Evolutionary conservation across 2,329 filamentous ascomycete genomes (phyloP).

Genomic region (Cryphonectria naterciae): DNA sequence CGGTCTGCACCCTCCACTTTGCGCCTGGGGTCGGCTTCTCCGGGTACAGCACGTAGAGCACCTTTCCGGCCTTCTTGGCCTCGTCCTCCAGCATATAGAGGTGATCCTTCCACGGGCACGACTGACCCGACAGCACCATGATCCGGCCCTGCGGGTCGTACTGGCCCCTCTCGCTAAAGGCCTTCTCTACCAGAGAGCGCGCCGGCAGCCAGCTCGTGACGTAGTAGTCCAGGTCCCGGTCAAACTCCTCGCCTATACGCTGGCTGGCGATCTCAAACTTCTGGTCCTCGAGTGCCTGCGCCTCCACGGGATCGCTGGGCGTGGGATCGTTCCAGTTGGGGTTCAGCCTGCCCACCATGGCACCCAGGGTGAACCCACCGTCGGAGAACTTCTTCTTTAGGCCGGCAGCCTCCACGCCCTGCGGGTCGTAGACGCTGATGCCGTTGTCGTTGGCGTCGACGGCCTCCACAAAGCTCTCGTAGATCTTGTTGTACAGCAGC

Average conservation of each 20-base stretch:
- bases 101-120: slow-evolving; percentile 95
- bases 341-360: slow-evolving; percentile 81
- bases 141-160: slow-evolving; percentile 77
- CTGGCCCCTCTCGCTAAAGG: slow-evolving; percentile 70
- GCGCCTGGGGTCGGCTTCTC: slow-evolving; percentile 75
- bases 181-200: slow-evolving; percentile 74
- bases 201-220: slow-evolving; percentile 83
- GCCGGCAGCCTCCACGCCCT: slow-evolving; percentile 68
- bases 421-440: slow-evolving; percentile 78
- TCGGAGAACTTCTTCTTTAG: slow-evolving; percentile 83
- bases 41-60: slow-evolving; percentile 89
- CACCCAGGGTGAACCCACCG: slow-evolving; percentile 81
- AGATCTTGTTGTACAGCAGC: slow-evolving; percentile 84
- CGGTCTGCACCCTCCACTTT: slow-evolving; percentile 93
- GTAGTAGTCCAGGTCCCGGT: slow-evolving; percentile 77
- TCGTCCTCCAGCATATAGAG: slow-evolving; percentile 83
- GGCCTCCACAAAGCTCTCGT: slow-evolving; percentile 91
- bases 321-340: slow-evolving; percentile 74
- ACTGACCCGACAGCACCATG: slow-evolving; percentile 75
- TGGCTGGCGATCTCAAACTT: slow-evolving; percentile 77
- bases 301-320: slow-evolving; percentile 56
- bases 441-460: slow-evolving; percentile 98
- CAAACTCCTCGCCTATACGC: slow-evolving; percentile 89
- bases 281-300: slow-evolving; percentile 77
- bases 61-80: slow-evolving; percentile 54